phyloP scores from a whole-genome alignment of 768 basidiomycete genomes.

The Collybia sordida region DNA sequence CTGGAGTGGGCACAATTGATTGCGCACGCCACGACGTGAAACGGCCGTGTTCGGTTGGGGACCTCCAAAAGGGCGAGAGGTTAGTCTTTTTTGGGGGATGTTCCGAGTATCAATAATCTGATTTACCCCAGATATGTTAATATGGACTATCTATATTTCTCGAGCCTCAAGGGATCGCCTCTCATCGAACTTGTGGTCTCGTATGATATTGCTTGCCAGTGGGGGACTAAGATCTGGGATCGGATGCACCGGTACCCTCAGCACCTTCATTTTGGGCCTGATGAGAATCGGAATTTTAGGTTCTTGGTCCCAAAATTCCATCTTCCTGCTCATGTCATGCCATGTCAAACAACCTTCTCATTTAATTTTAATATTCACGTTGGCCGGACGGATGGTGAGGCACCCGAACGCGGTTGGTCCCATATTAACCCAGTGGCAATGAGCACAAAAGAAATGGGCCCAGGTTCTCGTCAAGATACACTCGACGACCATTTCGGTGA shows the following conservation, averaged over 20 bases:
- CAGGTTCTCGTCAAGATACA: slow-evolving; percentile 20
- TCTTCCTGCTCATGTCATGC: not conserved
- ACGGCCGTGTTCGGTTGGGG: not conserved
- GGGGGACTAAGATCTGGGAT: too few species aligned
- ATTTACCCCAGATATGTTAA: slow-evolving; percentile 11
- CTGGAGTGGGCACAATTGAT: slow-evolving; percentile 1
- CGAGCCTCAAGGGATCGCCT: slow-evolving; percentile 12
- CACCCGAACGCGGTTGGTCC: slow-evolving; percentile 22
- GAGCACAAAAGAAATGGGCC: slow-evolving; percentile 25
- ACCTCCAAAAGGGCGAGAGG: too few species aligned
- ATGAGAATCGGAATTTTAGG: too few species aligned
- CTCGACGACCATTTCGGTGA: slow-evolving; percentile 21
- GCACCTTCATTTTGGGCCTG: too few species aligned
- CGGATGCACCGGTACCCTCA: too few species aligned
- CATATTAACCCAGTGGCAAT: slow-evolving; percentile 14
- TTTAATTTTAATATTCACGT: slow-evolving; percentile 29
- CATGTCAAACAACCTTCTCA: not conserved
- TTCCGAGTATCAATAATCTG: too few species aligned
- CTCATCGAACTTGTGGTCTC: slow-evolving; percentile 10
- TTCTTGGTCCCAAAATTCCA: too few species aligned
- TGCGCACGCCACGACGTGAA: slow-evolving; percentile 1
- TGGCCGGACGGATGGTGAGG: slow-evolving; percentile 19
- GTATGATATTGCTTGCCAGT: slow-evolving; percentile 30
- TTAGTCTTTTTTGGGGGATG: too few species aligned
- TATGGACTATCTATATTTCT: slow-evolving; percentile 24